Base-by-base conservation (phyloP, 1,284 basidiomycete genomes). In the Sporisorium sorghi region DNA sequence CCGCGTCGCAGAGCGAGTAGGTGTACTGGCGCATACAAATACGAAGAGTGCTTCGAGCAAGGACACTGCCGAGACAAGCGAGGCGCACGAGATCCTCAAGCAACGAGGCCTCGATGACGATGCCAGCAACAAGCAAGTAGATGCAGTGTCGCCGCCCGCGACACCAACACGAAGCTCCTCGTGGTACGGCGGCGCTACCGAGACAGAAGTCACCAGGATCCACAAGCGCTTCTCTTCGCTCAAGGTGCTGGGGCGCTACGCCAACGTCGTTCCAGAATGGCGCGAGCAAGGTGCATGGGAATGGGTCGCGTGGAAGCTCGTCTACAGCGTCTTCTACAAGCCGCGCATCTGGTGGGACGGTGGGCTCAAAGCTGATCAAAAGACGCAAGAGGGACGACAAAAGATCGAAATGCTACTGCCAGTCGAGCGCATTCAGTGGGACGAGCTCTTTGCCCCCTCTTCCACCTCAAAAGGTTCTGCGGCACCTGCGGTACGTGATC, bases 221-320 rank as follows among this genome's bases (percentile, higher is more conserved):
- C 84, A 81, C 69, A 71, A 77, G n/a, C 76, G 85, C 71, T 87
- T 66, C 56, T 81, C 72, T 2, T 59, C 69, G 1, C 56, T 83
- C 28, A 62, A 65, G 17, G 67, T 84, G 15, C 60, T 74, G 1
- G 80, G 82, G 3, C 54, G 84, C 19, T 85, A 77, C 14, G 67
- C 85, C 75, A 87, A 87, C 69, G 86, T 86, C 2, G 85, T 86
- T 50, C 82, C 84, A 11, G 87, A 87, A 65, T 87, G 87, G 87
- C 79, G 87, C 60, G 87, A 87, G 67, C 87, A 87, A 72, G 87
- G 86, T n/a, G 83, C 84, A 23, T 84, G 77, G 76, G 77, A 79
- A 54, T 82, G 77, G 77, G 48, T 70, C 15, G 66, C 61, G 23
- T 80, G 77, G 75, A 79, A 80, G 54, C 42, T 65, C 5, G 49